These are phyloP conservation scores for Boletus huronensis DNA, from an alignment of 768 basidiomycete genomes.

Conservation along the genomic window DNA sequence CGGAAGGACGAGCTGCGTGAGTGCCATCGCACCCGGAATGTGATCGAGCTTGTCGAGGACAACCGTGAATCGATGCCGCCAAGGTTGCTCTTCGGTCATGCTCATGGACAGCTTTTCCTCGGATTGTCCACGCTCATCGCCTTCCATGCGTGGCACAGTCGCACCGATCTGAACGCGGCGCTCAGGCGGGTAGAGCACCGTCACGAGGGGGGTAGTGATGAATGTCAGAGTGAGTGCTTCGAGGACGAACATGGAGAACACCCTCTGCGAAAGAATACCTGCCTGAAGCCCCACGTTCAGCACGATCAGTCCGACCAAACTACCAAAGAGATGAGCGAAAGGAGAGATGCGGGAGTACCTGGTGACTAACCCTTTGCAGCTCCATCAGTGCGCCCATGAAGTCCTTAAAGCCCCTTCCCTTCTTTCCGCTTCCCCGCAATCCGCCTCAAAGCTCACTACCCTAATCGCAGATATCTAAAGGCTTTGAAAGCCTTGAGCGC, in stretches of 20 bases:
- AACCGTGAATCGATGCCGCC: constrained; percentile 69
- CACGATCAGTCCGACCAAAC: constrained; percentile 90
- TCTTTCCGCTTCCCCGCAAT: not conserved
- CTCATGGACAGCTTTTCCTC: constrained; percentile 6
- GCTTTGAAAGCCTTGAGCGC: not conserved
- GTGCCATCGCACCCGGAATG: constrained; percentile 87
- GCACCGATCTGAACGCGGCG: constrained; percentile 45
- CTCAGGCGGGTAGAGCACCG: constrained; percentile 62
- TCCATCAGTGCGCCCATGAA: constrained; percentile 68
- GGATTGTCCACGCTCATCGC: constrained; percentile 31
- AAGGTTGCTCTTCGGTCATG: constrained; percentile 20
- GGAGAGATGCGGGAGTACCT: not conserved
- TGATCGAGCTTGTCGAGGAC: constrained; percentile 90
- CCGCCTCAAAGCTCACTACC: not conserved
- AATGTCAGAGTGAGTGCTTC: constrained; percentile 80
- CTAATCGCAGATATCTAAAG: not conserved
- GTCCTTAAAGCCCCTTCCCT: not conserved
- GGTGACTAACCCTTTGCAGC: constrained; percentile 76
- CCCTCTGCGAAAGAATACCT: constrained; percentile 66
- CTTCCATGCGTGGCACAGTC: constrained; percentile 13
- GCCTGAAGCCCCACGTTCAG: constrained; percentile 89
- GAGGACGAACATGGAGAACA: constrained; percentile 96
- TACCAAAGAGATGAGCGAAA: constrained; percentile 25
- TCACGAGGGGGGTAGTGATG: constrained; percentile 78
- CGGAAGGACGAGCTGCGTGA: too few relatives aligned